A percentile compares a stretch with the other conserved stretches of the same genome.
Evolutionary conservation across 2,329 filamentous ascomycete species (phyloP).

Genomic region (Aschersonia sp.): DNA sequence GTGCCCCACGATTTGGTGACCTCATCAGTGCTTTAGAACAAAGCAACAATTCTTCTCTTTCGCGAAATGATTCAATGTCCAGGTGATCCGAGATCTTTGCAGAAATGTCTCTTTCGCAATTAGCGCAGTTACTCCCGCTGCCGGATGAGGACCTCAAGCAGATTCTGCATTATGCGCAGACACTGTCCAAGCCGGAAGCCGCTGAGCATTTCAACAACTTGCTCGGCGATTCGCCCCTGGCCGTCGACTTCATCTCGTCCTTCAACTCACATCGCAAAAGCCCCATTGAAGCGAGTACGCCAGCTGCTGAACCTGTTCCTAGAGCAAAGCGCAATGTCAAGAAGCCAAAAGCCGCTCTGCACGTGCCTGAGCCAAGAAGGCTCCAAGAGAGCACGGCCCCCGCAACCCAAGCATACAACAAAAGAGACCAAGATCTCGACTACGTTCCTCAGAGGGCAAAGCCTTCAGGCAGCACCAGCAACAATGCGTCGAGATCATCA

Average conservation of each 20-base stretch:
- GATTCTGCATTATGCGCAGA: slow-evolving; percentile 66
- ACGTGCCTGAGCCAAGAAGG: slow-evolving; percentile 47
- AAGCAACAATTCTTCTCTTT: no score
- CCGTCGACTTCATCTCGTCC: slow-evolving; percentile 61
- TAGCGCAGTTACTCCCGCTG: slow-evolving; percentile 68
- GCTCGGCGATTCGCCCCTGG: slow-evolving; percentile 69
- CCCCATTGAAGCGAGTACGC: slow-evolving; percentile 8
- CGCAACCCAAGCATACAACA: slow-evolving; percentile 57
- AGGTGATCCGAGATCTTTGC: neutral
- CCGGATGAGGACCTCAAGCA: slow-evolving; percentile 76
- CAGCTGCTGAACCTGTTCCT: slow-evolving; percentile 26
- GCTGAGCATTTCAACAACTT: slow-evolving; percentile 78
- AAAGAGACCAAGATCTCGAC: slow-evolving; percentile 54
- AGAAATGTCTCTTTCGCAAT: slow-evolving; percentile 45
- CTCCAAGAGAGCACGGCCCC: slow-evolving; percentile 47
- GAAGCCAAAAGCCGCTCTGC: slow-evolving; percentile 47
- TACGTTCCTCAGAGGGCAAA: slow-evolving; percentile 47
- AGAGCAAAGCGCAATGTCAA: slow-evolving; percentile 30
- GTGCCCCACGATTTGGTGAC: no score
- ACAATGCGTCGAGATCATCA: slow-evolving; percentile 16
- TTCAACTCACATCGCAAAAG: slow-evolving; percentile 56
- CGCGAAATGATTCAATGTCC: no score
- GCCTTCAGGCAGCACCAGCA: slow-evolving; percentile 21
- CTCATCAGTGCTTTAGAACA: no score
- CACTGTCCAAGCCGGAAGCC: slow-evolving; percentile 61